Evolutionary conservation across 495 filamentous ascomycete species (phyloP).

Genomic region (Tuber brumale): DNA sequence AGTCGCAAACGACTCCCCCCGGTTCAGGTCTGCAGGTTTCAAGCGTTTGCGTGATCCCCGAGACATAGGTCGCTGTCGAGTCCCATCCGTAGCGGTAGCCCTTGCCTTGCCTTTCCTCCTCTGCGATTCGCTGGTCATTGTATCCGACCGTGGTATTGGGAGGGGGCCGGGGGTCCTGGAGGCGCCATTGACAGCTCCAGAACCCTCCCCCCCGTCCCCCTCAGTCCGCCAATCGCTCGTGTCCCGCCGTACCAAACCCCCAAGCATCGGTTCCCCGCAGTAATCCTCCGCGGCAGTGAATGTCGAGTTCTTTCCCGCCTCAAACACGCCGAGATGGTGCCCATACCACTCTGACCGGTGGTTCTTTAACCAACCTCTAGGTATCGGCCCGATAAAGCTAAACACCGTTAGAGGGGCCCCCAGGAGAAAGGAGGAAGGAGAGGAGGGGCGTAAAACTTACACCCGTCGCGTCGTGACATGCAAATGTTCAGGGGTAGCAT

Average conservation of each 20-base stretch:
- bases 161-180: slow-evolving; percentile 19
- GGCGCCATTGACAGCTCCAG: slow-evolving; percentile 15
- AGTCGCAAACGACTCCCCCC: slow-evolving; percentile 38
- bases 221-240: slow-evolving; percentile 7
- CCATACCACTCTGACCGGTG: slow-evolving; percentile 40
- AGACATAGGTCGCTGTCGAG: slow-evolving; percentile 14
- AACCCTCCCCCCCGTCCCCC: slow-evolving; percentile 1
- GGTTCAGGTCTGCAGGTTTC: slow-evolving; percentile 18
- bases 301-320: slow-evolving; percentile 17
- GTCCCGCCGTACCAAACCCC: slow-evolving; percentile 1
- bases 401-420: slow-evolving; percentile 7
- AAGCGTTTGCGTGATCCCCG: slow-evolving; percentile 22
- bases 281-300: slow-evolving; percentile 32
- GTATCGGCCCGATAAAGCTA: slow-evolving; percentile 41
- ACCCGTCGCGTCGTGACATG: slow-evolving; percentile 39
- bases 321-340: slow-evolving; percentile 34
- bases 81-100: not conserved
- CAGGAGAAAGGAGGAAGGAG: not conserved
- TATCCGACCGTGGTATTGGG: slow-evolving; percentile 23
- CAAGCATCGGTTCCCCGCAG: slow-evolving; percentile 18
- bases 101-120: slow-evolving; percentile 25
- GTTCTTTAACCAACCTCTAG: slow-evolving; percentile 37
- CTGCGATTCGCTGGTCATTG: not conserved
- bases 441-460: slow-evolving; percentile 18
- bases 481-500: slow-evolving; percentile 38